These are phyloP conservation scores for Coemansia aciculifera DNA, from an alignment of 192 early-diverging fungal species.

Conservation along the genomic window DNA sequence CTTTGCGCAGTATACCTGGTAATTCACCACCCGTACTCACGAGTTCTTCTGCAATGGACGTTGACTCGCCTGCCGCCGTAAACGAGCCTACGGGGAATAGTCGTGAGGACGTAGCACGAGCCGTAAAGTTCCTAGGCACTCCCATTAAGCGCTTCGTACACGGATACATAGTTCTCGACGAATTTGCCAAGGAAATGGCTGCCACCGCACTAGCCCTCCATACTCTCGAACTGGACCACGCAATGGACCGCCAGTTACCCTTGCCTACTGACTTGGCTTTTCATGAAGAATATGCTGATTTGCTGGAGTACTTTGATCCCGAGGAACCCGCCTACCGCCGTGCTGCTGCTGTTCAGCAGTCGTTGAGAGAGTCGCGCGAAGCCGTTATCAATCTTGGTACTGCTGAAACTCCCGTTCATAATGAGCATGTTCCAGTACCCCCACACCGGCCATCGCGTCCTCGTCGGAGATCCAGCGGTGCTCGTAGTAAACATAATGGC, in stretches of 20 bases:
- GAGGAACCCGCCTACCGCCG: slow-evolving; percentile 33
- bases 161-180: slow-evolving; percentile 61
- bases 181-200: slow-evolving; percentile 66
- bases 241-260: slow-evolving; percentile 11
- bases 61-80: neutral
- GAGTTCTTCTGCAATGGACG: neutral
- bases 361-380: neutral
- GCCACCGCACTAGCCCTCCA: slow-evolving; percentile 59
- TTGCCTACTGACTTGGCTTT: neutral
- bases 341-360: slow-evolving; percentile 14
- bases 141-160: slow-evolving; percentile 59
- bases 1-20: too few relatives aligned
- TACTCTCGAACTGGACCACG: slow-evolving; percentile 33
- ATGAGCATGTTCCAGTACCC: neutral
- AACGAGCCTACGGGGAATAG: neutral
- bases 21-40: neutral
- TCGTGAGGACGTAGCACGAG: slow-evolving; percentile 18
- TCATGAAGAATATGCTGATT: slow-evolving; percentile 36
- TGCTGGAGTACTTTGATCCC: slow-evolving; percentile 47
- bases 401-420: neutral
- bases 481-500: neutral
- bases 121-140: slow-evolving; percentile 33
- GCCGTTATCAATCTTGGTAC: slow-evolving; percentile 21
- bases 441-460: neutral
- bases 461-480: neutral